Conservation (phyloP, 2,329 filamentous ascomycete genomes). For the Plenodomus tracheiphilus region DNA sequence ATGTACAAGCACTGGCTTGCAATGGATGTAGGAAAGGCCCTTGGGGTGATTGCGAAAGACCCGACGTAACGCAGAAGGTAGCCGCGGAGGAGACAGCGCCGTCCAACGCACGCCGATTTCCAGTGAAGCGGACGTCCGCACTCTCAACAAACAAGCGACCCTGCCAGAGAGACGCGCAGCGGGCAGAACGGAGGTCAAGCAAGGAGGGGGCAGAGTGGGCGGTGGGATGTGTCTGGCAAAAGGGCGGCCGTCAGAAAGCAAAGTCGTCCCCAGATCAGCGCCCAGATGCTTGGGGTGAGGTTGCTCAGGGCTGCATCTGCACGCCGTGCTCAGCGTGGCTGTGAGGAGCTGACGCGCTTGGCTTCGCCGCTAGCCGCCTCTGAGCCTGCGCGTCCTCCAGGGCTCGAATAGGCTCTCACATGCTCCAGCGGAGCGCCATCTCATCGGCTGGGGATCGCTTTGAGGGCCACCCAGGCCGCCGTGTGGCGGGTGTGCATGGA, state of each 20-base stretch:
- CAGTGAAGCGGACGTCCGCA: too few species aligned
- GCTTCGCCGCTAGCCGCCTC: slow-evolving; percentile 17
- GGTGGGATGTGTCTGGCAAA: background rate
- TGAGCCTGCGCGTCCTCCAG: slow-evolving; percentile 8
- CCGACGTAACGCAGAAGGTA: background rate
- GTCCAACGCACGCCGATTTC: slow-evolving; percentile 12
- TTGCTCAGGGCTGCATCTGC: slow-evolving; percentile 8
- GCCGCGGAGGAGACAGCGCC: slow-evolving; percentile 8
- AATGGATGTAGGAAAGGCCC: background rate
- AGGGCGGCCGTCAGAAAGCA: slow-evolving; percentile 7
- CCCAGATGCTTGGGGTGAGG: slow-evolving; percentile 8
- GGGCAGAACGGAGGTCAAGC: slow-evolving; percentile 19
- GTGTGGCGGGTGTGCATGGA: slow-evolving; percentile 2
- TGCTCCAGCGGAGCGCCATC: background rate
- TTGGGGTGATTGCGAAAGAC: background rate
- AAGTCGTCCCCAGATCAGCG: slow-evolving; percentile 12
- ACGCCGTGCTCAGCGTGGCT: slow-evolving; percentile 13
- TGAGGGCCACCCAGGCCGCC: background rate
- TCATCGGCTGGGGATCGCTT: background rate
- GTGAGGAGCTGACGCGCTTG: slow-evolving; percentile 22
- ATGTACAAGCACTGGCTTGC: slow-evolving; percentile 10
- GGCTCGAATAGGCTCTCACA: slow-evolving; percentile 1
- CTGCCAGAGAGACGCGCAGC: slow-evolving; percentile 32
- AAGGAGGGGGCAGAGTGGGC: background rate
- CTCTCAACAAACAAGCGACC: slow-evolving; percentile 30